A percentile compares a stretch with the other conserved stretches of the same genome.
phyloP scores from a whole-genome alignment of 2,329 filamentous ascomycete genomes.

The Pleurostoma richardsiae region DNA sequence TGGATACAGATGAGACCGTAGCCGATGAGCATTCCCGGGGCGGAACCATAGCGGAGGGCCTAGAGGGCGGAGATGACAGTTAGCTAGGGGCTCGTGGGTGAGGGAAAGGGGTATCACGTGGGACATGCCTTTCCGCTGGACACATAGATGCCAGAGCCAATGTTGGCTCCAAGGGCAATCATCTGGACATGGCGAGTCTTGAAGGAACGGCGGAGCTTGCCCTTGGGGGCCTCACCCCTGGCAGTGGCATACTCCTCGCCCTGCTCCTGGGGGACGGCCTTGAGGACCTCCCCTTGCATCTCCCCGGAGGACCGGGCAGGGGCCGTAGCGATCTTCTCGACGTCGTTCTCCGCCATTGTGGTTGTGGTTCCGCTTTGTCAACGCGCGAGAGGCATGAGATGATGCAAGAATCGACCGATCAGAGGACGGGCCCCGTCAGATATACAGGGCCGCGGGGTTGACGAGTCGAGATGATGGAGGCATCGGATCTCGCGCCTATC shows the following conservation, averaged over 20 bases:
- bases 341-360: background rate
- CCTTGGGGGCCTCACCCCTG: background rate
- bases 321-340: background rate
- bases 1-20: conserved; percentile 8
- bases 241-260: background rate
- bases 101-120: background rate
- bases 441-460: no score
- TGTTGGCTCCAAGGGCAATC: conserved; percentile 11
- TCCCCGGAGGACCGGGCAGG: background rate
- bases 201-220: background rate
- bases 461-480: no score
- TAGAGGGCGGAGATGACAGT: background rate
- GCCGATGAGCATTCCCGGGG: conserved; percentile 5
- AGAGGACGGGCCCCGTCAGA: no score
- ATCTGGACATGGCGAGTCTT: conserved; percentile 9
- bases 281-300: background rate
- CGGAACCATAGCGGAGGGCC: conserved; percentile 1
- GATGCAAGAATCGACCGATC: no score
- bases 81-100: no score
- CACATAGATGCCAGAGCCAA: conserved; percentile 3
- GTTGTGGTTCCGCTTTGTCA: no score
- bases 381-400: no score
- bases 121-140: background rate
- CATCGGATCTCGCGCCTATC: no score
- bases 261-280: background rate